Evolutionary conservation across 768 basidiomycete species (phyloP).

Genomic region (Russula sp.): DNA sequence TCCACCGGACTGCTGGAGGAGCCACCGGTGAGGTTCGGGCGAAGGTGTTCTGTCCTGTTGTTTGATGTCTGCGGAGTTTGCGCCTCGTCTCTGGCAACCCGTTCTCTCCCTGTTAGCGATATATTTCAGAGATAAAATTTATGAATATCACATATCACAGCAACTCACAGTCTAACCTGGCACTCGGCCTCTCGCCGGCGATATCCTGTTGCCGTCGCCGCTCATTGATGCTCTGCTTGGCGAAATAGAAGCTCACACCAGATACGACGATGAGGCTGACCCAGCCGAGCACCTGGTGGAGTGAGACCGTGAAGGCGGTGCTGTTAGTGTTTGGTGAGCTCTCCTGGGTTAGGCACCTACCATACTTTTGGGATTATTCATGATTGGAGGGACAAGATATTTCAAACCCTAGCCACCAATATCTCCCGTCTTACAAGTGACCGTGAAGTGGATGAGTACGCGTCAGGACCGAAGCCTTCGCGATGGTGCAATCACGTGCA

Average conservation of each 20-base stretch:
- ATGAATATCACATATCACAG: slow-evolving; percentile 5
- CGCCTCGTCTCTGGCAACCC: slow-evolving; percentile 3
- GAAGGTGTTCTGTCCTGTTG: neutral
- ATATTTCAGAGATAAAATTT: neutral
- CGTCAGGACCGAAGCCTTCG: no score
- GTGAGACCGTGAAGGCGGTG: no score
- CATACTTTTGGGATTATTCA: slow-evolving; percentile 20
- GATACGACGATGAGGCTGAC: slow-evolving; percentile 32
- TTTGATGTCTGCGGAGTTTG: neutral
- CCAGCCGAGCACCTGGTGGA: slow-evolving; percentile 30
- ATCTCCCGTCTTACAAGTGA: no score
- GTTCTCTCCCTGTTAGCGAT: slow-evolving; percentile 8
- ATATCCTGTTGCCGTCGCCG: slow-evolving; percentile 29
- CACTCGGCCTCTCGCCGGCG: slow-evolving; percentile 28
- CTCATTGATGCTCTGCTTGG: slow-evolving; percentile 33
- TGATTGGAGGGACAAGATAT: neutral
- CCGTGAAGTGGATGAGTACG: no score
- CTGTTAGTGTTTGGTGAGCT: neutral
- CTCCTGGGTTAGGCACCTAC: neutral
- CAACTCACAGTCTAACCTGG: slow-evolving; percentile 29
- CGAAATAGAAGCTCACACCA: slow-evolving; percentile 33
- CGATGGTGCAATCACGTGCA: no score
- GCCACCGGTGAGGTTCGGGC: neutral
- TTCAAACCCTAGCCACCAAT: no score
- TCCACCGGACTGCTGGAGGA: neutral